Conservation (phyloP, 2,329 filamentous ascomycete species). For the Pezicula carpinea region DNA sequence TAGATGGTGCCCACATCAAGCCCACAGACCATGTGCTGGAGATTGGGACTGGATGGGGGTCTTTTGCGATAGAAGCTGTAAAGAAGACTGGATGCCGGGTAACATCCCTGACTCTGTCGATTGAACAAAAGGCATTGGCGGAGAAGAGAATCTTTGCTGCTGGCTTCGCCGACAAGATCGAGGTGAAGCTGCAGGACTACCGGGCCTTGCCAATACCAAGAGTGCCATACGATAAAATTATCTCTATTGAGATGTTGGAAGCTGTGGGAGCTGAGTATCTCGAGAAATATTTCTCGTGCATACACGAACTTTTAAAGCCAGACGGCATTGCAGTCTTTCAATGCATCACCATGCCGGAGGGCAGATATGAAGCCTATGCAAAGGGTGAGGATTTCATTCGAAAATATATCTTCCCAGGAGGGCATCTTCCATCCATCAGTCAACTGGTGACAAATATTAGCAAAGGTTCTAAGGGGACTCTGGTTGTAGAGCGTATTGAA, state of each 20-base stretch:
- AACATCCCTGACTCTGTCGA: conserved; percentile 63
- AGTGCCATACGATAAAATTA: conserved; percentile 61
- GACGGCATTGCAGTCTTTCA: conserved; percentile 68
- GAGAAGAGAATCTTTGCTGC: conserved; percentile 59
- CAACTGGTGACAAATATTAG: conserved; percentile 56
- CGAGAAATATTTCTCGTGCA: conserved; percentile 60
- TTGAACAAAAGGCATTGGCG: conserved; percentile 64
- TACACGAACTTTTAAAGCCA: conserved; percentile 60
- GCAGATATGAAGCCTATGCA: conserved; percentile 60
- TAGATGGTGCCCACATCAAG: conserved; percentile 60
- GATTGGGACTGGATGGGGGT: conserved; percentile 74
- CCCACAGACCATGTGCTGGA: conserved; percentile 65
- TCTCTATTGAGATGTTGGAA: conserved; percentile 76
- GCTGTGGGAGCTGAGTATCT: conserved; percentile 66
- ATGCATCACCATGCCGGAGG: conserved; percentile 73
- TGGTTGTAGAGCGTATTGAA: conserved; percentile 63
- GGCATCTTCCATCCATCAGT: conserved; percentile 58
- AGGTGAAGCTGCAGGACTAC: conserved; percentile 66
- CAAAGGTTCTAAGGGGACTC: conserved; percentile 52
- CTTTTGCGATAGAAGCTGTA: conserved; percentile 67
- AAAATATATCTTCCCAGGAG: conserved; percentile 76
- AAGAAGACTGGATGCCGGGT: conserved; percentile 61
- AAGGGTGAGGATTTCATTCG: conserved; percentile 70
- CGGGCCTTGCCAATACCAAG: conserved; percentile 52
- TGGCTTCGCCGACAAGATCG: conserved; percentile 55